Conservation (phyloP, 495 filamentous ascomycete species). For the Rhypophila decipiens region DNA sequence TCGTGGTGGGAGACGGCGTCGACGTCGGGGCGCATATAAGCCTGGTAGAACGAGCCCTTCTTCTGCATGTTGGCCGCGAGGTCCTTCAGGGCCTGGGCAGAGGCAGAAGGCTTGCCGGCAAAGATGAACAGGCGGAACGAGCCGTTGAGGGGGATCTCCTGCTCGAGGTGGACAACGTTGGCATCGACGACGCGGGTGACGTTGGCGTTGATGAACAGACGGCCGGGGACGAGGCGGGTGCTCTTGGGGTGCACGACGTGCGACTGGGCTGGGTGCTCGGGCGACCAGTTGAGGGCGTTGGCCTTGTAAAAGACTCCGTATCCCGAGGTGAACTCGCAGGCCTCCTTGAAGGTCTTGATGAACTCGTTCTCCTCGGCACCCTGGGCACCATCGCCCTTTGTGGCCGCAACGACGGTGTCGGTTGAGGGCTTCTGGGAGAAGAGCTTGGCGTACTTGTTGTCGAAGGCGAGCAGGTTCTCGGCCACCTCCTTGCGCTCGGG, state of each 20-base stretch:
- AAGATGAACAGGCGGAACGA: slow-evolving; percentile 83
- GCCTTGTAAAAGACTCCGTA: slow-evolving; percentile 62
- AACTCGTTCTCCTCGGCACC: slow-evolving; percentile 57
- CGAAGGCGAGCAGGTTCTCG: slow-evolving; percentile 64
- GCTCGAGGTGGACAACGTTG: slow-evolving; percentile 81
- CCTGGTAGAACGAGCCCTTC: slow-evolving; percentile 61
- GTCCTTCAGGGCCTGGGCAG: slow-evolving; percentile 57
- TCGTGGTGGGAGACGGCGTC: slow-evolving; percentile 69
- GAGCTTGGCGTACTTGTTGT: slow-evolving; percentile 62
- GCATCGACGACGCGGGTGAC: slow-evolving; percentile 80
- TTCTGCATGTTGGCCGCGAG: slow-evolving; percentile 57
- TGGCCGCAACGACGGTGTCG: slow-evolving; percentile 41
- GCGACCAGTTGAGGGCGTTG: slow-evolving; percentile 57
- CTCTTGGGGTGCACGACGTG: slow-evolving; percentile 56
- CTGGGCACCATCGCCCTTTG: slow-evolving; percentile 18
- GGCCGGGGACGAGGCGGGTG: slow-evolving; percentile 59
- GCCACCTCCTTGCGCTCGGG: slow-evolving; percentile 64
- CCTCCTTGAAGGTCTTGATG: slow-evolving; percentile 61
- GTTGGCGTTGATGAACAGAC: slow-evolving; percentile 64
- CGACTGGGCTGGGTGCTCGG: slow-evolving; percentile 65
- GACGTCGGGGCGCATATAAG: slow-evolving; percentile 56
- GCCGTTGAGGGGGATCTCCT: slow-evolving; percentile 81
- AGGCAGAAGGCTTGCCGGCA: slow-evolving; percentile 58
- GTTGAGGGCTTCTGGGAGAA: slow-evolving; percentile 56
- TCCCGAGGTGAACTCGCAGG: slow-evolving; percentile 65